These are phyloP conservation scores for Dothideomycetes sp. DNA, from an alignment of 2,329 filamentous ascomycete genomes.

Conservation along the genomic window DNA sequence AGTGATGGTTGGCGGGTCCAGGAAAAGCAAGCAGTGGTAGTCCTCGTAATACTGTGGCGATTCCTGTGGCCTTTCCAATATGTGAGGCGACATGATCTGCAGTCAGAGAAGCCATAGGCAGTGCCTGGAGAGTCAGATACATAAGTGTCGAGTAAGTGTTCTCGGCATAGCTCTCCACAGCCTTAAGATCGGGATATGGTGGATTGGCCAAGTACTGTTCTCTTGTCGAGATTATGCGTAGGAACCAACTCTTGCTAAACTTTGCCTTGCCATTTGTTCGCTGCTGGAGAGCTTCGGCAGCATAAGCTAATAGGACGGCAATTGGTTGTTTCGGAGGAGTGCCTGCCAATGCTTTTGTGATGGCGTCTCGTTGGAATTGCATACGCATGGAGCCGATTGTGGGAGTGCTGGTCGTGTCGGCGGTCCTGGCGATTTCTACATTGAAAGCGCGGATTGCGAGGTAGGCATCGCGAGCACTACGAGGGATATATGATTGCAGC, in stretches of 20 bases:
- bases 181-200: conserved; percentile 63
- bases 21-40: conserved; percentile 81
- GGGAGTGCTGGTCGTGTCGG: conserved; percentile 81
- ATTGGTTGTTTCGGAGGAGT: conserved; percentile 83
- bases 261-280: conserved; percentile 39
- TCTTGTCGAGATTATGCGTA: conserved; percentile 66
- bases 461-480: conserved; percentile 68
- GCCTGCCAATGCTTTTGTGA: conserved; percentile 68
- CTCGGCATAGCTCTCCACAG: conserved; percentile 82
- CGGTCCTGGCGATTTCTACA: conserved; percentile 79
- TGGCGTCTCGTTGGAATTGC: conserved; percentile 87
- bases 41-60: conserved; percentile 75
- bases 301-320: conserved; percentile 69
- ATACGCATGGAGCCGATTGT: conserved; percentile 80
- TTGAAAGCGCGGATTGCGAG: conserved; percentile 87
- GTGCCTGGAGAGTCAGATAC: conserved; percentile 72
- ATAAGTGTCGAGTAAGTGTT: conserved; percentile 89
- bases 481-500: conserved; percentile 75
- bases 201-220: conserved; percentile 77
- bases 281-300: conserved; percentile 49
- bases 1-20: conserved; percentile 48
- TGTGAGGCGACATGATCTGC: conserved; percentile 91
- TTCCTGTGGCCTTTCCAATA: conserved; percentile 88
- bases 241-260: conserved; percentile 49
- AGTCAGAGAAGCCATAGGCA: conserved; percentile 72